Evolutionary conservation across 768 basidiomycete genomes (phyloP).

Genomic region (Tulasnella sp.): DNA sequence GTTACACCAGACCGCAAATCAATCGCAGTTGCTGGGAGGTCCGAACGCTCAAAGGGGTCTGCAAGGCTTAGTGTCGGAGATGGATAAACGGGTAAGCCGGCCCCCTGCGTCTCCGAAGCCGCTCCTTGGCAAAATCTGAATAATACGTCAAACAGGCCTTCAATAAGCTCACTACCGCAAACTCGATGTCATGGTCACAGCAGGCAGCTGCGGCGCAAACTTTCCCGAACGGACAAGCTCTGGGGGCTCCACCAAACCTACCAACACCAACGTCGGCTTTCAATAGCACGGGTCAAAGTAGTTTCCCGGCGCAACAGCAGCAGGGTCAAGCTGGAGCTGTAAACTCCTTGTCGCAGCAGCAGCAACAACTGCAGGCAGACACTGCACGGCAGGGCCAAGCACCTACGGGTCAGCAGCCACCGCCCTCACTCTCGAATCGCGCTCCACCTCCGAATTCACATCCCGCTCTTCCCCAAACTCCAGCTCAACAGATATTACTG

Average conservation of each 20-base stretch:
- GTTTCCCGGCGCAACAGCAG: background rate
- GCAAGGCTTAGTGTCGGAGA: slow-evolving; percentile 41
- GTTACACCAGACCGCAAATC: slow-evolving; percentile 10
- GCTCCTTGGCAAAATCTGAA: background rate
- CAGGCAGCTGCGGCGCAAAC: slow-evolving; percentile 11
- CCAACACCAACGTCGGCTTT: slow-evolving; percentile 29
- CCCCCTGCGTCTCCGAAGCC: background rate
- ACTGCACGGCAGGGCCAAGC: slow-evolving; percentile 10
- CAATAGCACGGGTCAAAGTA: background rate
- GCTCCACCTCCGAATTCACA: background rate
- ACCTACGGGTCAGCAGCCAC: slow-evolving; percentile 3
- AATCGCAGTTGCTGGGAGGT: slow-evolving; percentile 21
- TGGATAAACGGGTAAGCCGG: slow-evolving; percentile 59
- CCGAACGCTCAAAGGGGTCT: slow-evolving; percentile 25
- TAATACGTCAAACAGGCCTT: slow-evolving; percentile 6
- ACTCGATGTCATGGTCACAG: background rate
- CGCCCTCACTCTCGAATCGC: slow-evolving; percentile 10
- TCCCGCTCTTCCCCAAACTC: slow-evolving; percentile 57
- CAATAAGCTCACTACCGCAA: slow-evolving; percentile 4
- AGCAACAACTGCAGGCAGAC: slow-evolving; percentile 27
- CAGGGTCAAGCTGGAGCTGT: background rate
- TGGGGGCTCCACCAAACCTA: slow-evolving; percentile 43
- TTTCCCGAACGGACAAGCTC: slow-evolving; percentile 43
- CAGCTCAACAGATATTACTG: slow-evolving; percentile 85
- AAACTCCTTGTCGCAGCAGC: slow-evolving; percentile 16